phyloP scores from a whole-genome alignment of 768 basidiomycete genomes.

The Hypholoma sublateritium region DNA sequence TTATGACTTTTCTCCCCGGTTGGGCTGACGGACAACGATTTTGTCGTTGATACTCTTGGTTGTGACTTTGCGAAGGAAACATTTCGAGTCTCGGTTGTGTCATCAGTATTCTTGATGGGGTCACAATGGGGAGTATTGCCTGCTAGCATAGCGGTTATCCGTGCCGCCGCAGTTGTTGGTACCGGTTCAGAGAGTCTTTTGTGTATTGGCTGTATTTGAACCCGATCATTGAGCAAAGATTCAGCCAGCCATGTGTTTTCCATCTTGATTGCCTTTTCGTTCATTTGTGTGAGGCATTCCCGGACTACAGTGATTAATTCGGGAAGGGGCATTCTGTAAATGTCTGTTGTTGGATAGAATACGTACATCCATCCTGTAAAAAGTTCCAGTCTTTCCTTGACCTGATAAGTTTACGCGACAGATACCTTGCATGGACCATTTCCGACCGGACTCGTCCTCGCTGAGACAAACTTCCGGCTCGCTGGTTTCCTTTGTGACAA shows the following conservation, averaged over 20 bases:
- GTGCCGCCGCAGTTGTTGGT: too few relatives aligned
- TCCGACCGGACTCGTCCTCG: slow-evolving; percentile 22
- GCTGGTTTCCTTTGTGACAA: slow-evolving; percentile 6
- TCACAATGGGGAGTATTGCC: too few relatives aligned
- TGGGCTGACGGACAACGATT: not conserved
- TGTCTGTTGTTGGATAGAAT: slow-evolving; percentile 33
- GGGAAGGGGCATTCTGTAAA: slow-evolving; percentile 45
- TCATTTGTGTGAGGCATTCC: slow-evolving; percentile 17
- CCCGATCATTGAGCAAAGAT: slow-evolving; percentile 6
- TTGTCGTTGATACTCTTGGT: not conserved
- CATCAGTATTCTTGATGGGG: too few relatives aligned
- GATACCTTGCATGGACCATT: slow-evolving; percentile 35
- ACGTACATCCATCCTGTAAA: slow-evolving; percentile 50
- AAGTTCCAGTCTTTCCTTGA: not conserved
- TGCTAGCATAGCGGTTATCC: too few relatives aligned
- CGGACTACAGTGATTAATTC: slow-evolving; percentile 39
- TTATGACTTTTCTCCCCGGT: slow-evolving; percentile 7
- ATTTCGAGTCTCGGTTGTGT: too few relatives aligned
- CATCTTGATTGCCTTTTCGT: slow-evolving; percentile 6
- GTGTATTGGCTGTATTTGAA: too few relatives aligned
- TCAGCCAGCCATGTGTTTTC: slow-evolving; percentile 17
- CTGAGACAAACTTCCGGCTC: slow-evolving; percentile 10
- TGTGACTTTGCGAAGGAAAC: not conserved
- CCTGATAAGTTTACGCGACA: not conserved
- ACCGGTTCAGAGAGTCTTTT: too few relatives aligned